A percentile compares a stretch with the other conserved stretches of the same genome.
These are phyloP conservation scores for Trichoderma atrobrunneum DNA, from an alignment of 2,329 filamentous ascomycete genomes.

Conservation along the genomic window DNA sequence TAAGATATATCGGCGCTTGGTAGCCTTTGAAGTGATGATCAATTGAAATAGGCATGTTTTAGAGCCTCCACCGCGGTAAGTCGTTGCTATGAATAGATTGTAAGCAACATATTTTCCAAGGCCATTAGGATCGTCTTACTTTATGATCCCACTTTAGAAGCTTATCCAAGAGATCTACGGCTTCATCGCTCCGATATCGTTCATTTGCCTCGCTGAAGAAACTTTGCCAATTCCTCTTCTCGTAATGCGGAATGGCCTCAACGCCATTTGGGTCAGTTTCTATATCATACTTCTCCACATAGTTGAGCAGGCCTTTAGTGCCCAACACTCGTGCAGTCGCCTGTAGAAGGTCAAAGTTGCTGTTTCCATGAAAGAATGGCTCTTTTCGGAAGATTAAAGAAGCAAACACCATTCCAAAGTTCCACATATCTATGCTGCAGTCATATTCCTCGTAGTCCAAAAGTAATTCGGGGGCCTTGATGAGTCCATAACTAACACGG, in stretches of 20 bases:
- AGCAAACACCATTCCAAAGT: constrained; percentile 95
- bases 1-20: background rate
- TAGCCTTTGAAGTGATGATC: background rate
- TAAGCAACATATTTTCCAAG: background rate
- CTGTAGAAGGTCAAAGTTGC: constrained; percentile 94
- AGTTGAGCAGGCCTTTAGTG: constrained; percentile 95
- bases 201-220: constrained; percentile 97
- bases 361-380: constrained; percentile 98
- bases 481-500: constrained; percentile 91
- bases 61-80: background rate
- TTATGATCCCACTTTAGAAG: constrained; percentile 95
- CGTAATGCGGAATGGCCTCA: constrained; percentile 92
- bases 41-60: background rate
- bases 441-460: constrained; percentile 99
- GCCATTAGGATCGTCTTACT: constrained; percentile 46
- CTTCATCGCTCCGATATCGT: constrained; percentile 91
- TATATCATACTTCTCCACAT: constrained; percentile 98
- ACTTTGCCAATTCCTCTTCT: constrained; percentile 95
- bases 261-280: constrained; percentile 97
- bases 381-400: constrained; percentile 99
- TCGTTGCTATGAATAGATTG: background rate
- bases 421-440: constrained; percentile 99
- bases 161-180: constrained; percentile 97
- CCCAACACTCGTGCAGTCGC: constrained; percentile 99
- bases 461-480: constrained; percentile 93